These are phyloP conservation scores for Scheffersomyces parashehatae DNA, from an alignment of 1,139 yeast genomes.

Conservation along the genomic window DNA sequence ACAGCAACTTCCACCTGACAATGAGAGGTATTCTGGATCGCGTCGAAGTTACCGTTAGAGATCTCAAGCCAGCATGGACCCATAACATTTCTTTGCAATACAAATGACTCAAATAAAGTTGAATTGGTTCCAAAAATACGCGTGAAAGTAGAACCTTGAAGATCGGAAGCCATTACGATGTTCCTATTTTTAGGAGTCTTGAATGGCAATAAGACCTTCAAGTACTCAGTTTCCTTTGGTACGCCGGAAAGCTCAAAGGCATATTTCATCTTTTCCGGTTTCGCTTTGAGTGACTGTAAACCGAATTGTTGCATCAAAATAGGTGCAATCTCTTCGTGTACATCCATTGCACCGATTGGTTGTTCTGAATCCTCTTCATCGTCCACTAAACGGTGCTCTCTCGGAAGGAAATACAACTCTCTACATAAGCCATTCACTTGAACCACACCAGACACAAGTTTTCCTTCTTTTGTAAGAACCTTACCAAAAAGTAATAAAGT, in stretches of 20 bases:
- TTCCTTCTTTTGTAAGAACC: constrained; percentile 57
- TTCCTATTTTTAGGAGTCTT: constrained; percentile 55
- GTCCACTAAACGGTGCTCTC: constrained; percentile 35
- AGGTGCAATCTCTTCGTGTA: constrained; percentile 75
- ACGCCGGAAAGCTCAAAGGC: constrained; percentile 84
- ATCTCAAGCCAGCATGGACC: constrained; percentile 97
- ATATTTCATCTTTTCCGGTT: constrained; percentile 73
- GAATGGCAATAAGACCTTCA: constrained; percentile 76
- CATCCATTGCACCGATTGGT: constrained; percentile 58
- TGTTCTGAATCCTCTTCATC: constrained; percentile 26
- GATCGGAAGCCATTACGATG: constrained; percentile 56
- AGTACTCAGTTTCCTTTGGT: constrained; percentile 78
- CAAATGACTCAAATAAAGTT: constrained; percentile 81
- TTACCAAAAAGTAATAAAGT: constrained; percentile 83
- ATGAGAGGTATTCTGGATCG: constrained; percentile 71
- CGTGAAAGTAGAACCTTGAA: constrained; percentile 74
- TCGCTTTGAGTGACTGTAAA: constrained; percentile 62
- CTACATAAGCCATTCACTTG: constrained; percentile 71
- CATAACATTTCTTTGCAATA: constrained; percentile 79
- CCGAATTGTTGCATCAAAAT: constrained; percentile 63
- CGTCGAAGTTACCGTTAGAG: constrained; percentile 58
- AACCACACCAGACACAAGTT: constrained; percentile 72
- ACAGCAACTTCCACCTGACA: constrained; percentile 76
- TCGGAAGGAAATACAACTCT: constrained; percentile 78
- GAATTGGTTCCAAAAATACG: constrained; percentile 81